A percentile compares a stretch with the other conserved stretches of the same genome.
These are phyloP conservation scores for Pseudognaphalium luteoalbum DNA, from an alignment of 129 eudicot genomes.

Conservation along the genomic window DNA sequence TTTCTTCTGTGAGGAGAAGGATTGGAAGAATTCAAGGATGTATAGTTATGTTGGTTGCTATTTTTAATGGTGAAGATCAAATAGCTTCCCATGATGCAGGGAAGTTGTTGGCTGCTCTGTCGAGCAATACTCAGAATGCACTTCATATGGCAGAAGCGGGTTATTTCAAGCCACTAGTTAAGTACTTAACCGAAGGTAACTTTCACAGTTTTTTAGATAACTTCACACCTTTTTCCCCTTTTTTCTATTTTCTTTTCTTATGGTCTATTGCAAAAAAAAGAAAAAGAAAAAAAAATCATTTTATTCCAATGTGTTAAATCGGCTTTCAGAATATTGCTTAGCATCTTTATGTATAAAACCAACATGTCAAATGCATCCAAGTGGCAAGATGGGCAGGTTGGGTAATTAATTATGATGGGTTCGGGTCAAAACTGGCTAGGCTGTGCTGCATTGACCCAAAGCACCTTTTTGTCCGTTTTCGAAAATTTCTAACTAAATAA, in stretches of 20 bases:
- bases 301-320: background rate
- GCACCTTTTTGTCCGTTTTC: background rate
- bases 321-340: background rate
- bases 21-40: constrained; percentile 89
- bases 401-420: background rate
- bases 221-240: background rate
- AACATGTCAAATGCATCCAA: background rate
- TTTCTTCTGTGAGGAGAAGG: constrained; percentile 59
- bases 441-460: background rate
- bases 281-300: background rate
- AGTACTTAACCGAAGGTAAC: constrained; percentile 76
- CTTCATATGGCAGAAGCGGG: constrained; percentile 98
- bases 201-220: constrained; percentile 4
- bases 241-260: background rate
- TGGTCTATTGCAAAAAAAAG: background rate
- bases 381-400: background rate
- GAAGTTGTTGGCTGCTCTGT: constrained; percentile 59
- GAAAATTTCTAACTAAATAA: too few species aligned
- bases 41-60: constrained; percentile 83
- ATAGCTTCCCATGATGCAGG: constrained; percentile 73
- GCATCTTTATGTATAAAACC: background rate
- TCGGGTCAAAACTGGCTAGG: background rate
- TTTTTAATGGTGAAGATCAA: constrained; percentile 67
- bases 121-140: constrained; percentile 79
- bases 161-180: constrained; percentile 76